These are phyloP conservation scores for Zygosaccharomyces rouxii DNA, from an alignment of 805 yeast genomes.

Conservation along the genomic window DNA sequence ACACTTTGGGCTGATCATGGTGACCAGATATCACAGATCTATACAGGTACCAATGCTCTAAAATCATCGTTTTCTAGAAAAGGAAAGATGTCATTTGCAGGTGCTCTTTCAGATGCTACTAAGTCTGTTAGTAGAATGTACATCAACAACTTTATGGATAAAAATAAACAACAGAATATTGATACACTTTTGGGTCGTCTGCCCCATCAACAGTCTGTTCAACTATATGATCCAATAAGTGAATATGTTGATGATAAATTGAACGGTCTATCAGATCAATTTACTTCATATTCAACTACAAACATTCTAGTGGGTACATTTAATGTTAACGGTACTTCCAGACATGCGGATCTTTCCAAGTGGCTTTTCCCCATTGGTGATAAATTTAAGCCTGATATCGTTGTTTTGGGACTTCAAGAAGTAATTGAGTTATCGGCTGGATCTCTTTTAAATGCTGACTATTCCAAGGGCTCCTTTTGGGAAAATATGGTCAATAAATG, in stretches of 20 bases:
- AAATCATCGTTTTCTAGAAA: conserved; percentile 91
- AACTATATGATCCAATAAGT: conserved; percentile 79
- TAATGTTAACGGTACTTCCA: conserved; percentile 73
- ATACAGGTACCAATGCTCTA: conserved; percentile 96
- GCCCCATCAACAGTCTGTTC: conserved; percentile 64
- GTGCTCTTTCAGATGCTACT: conserved; percentile 95
- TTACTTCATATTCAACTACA: conserved; percentile 56
- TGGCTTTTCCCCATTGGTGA: conserved; percentile 83
- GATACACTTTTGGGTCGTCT: conserved; percentile 81
- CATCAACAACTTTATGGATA: conserved; percentile 92
- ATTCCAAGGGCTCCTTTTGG: conserved; percentile 76
- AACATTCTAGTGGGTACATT: conserved; percentile 77
- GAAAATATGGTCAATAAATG: conserved; percentile 60
- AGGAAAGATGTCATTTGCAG: conserved; percentile 95
- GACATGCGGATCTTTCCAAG: conserved; percentile 51
- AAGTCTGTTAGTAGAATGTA: conserved; percentile 93
- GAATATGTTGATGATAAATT: conserved; percentile 75
- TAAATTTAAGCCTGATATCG: conserved; percentile 62
- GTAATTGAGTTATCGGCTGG: conserved; percentile 91
- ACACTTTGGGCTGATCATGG: conserved; percentile 98
- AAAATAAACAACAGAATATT: conserved; percentile 82
- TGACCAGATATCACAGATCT: conserved; percentile 90
- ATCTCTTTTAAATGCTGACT: conserved; percentile 80
- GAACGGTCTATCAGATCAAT: conserved; percentile 40
- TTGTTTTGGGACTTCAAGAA: conserved; percentile 90